phyloP scores from a whole-genome alignment of 176 grass and related monocot genomes.

The Musa itinerans region DNA sequence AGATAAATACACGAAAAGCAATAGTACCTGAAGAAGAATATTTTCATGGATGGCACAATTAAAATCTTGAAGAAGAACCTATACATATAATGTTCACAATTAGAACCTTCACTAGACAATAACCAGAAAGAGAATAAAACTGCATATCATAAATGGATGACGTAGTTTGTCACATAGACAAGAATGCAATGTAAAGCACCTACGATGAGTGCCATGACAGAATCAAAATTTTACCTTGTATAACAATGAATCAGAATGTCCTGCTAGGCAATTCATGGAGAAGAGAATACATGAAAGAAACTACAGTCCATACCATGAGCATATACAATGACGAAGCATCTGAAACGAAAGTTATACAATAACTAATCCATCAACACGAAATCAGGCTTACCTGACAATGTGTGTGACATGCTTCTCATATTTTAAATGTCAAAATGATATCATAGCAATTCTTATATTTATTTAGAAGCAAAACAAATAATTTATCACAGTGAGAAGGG shows the following conservation, averaged over 20 bases:
- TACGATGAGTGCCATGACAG: background rate
- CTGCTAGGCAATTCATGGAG: background rate
- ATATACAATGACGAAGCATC: background rate
- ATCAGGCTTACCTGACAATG: background rate
- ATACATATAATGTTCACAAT: conserved; percentile 10
- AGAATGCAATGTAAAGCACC: background rate
- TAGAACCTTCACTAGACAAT: background rate
- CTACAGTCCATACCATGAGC: background rate
- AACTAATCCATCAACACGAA: too few species aligned
- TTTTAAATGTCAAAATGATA: too few species aligned
- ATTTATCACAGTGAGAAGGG: background rate
- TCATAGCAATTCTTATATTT: too few species aligned
- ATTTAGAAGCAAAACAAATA: too few species aligned
- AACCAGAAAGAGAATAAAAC: conserved; percentile 7
- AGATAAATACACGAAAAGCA: background rate
- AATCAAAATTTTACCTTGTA: background rate
- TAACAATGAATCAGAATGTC: background rate
- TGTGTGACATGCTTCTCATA: background rate
- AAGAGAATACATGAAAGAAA: background rate
- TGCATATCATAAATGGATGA: background rate
- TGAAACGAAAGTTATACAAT: too few species aligned
- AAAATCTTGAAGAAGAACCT: conserved; percentile 95
- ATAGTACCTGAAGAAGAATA: conserved; percentile 83
- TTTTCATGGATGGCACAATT: conserved; percentile 89
- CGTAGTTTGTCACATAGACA: background rate